These are phyloP conservation scores for Cynanchum wilfordii DNA, from an alignment of 257 asterid species.

Conservation along the genomic window DNA sequence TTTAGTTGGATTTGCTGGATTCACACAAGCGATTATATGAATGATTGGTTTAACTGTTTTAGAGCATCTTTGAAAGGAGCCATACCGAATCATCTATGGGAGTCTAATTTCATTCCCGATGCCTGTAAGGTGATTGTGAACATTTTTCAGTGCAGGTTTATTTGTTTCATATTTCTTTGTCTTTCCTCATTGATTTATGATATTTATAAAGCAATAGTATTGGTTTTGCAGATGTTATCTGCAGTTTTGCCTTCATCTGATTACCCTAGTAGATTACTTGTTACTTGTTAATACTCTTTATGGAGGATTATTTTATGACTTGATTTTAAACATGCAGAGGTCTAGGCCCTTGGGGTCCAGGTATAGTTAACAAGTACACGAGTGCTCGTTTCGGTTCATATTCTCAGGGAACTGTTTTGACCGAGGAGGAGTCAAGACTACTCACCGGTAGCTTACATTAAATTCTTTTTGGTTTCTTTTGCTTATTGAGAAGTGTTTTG, in stretches of 20 bases:
- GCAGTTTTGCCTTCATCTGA: background rate
- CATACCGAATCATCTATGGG: slow-evolving; percentile 85
- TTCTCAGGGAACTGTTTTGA: slow-evolving; percentile 42
- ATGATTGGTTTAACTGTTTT: slow-evolving; percentile 56
- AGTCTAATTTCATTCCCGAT: slow-evolving; percentile 90
- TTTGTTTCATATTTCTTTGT: background rate
- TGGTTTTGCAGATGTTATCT: background rate
- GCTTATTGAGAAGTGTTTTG: slow-evolving; percentile 12
- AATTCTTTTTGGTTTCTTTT: slow-evolving; percentile 5
- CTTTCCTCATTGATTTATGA: background rate
- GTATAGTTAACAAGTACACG: slow-evolving; percentile 61
- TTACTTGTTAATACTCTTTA: background rate
- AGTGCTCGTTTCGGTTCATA: slow-evolving; percentile 62
- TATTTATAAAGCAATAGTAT: background rate
- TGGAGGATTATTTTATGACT: background rate
- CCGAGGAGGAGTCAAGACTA: slow-evolving; percentile 56
- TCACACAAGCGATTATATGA: slow-evolving; percentile 65
- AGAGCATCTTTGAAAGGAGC: slow-evolving; percentile 89
- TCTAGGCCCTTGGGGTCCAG: slow-evolving; percentile 83
- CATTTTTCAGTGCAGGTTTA: background rate
- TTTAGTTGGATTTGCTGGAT: slow-evolving; percentile 95
- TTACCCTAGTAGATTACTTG: background rate
- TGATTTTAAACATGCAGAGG: slow-evolving; percentile 44
- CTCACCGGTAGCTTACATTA: slow-evolving; percentile 51
- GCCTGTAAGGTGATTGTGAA: slow-evolving; percentile 55